Base-by-base conservation (phyloP, 306 rosid genomes). In the Rubus parviflorus region DNA sequence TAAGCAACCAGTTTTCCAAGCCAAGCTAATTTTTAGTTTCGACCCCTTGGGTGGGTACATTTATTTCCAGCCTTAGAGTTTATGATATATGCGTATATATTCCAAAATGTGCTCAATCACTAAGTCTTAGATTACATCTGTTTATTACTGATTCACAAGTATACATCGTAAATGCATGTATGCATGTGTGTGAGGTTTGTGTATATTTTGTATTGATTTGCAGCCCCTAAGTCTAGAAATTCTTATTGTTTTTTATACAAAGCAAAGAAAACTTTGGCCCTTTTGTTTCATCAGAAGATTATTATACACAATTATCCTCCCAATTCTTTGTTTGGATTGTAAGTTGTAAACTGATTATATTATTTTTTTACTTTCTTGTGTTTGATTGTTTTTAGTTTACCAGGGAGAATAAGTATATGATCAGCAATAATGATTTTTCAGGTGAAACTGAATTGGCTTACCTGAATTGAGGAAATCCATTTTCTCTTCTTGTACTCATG, bases 1-100 rank as follows among this genome's bases (percentile, higher is more conserved):
- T 65, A 30, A 56, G 11, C 22, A 78, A 73, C 57, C 60, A 43
- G 37, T 68, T 68, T 56, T 15, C 11, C 56, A 45, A 49, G 73
- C 23, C 58, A 47, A 70, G 60, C 45, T 17, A 25, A 30, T 7
- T 49, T 8, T 20, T 41, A 68, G 9, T 38, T 70, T 70, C 14
- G 43, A 70, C 5, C 42, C 57, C 58, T 49, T 19, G 60, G 38
- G 17, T 49, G 74, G 22, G 43, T 70, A 45, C 13, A 8, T 35
- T 70, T 48, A 9, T 70, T 70, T 48, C 25, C 60, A 16, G 43
- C 60, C 23, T 16, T 70, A 41, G 37, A 56, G 38, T 49, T 49
- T 49, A 13, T 45, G 57, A 48, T 5, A 70, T 35, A 48, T 20
- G 70, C 45, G 0, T 38, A 4, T 47, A 30, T 70, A 6, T 49